Evolutionary conservation across 202 grass and related monocot genomes (phyloP), one percentile per base, ranked within the genome.

Genomic region (Elaeis oleifera): DNA sequence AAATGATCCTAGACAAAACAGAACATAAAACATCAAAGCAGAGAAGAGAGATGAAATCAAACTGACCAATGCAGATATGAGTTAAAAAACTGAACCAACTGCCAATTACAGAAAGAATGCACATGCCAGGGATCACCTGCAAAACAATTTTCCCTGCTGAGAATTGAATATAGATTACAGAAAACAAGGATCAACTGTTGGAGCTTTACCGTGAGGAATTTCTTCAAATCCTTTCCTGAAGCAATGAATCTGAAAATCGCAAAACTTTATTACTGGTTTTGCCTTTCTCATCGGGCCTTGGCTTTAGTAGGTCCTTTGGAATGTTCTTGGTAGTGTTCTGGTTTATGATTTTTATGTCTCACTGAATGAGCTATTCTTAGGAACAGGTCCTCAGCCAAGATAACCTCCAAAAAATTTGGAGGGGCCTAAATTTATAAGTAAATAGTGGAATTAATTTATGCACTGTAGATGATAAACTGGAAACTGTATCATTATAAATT

Each of bases 1-100:
- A 59, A 23, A 54, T 66, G 16, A 62, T n/a, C 54, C 39, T 19
- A 28, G 5, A 29, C 3, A 2, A 59, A 14, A 44, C 9, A 32
- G 49, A 18, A 2, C 49, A 44, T 11, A 23, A 60, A 50, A 15
- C 16, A 51, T 8, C 4, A 53, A 29, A 17, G 19, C 22, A 9
- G 17, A 28, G 26, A 3, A 23, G 8, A 11, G 8, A 13, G 9
- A 44, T 44, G 6, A 9, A 44, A 44, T 44, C 16, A 21, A 57
- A 16, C 79, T 80, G 56, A 95, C 90, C 75, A 51, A 78, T 87
- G 59, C 90, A 95, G 24, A 72, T 71, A 16, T 90, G 76, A 68
- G 83, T 95, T 70, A 95, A 64, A 57, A 95, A 85, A 54, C 78
- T 95, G 81, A 90, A 96, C 83, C 83, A 96, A 63, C 78, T 64